A percentile compares a stretch with the other conserved stretches of the same genome.
Evolutionary conservation across 2,329 filamentous ascomycete species (phyloP).

Genomic region (Penicillium sp.): DNA sequence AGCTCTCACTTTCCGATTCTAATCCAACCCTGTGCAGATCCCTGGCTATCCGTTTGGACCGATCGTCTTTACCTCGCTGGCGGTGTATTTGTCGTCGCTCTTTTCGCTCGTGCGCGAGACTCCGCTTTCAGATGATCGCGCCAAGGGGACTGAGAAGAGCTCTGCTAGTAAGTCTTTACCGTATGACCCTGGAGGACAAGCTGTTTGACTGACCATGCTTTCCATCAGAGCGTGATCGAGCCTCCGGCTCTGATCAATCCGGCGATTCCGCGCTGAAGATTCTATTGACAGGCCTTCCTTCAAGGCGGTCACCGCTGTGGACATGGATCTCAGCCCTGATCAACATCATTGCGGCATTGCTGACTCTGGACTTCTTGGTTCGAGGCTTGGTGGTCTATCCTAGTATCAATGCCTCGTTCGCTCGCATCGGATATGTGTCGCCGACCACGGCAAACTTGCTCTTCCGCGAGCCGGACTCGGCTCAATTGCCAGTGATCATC

Average conservation of each 20-base stretch:
- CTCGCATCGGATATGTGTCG: constrained; percentile 82
- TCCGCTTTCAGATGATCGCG: constrained; percentile 2
- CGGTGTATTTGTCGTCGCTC: constrained; percentile 47
- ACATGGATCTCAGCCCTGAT: constrained; percentile 68
- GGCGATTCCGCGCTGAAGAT: constrained; percentile 54
- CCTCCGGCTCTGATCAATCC: constrained; percentile 5
- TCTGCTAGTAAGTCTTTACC: constrained; percentile 11
- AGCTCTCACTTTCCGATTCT: neutral
- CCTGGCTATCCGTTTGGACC: constrained; percentile 39
- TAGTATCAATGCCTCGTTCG: constrained; percentile 75
- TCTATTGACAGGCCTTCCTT: constrained; percentile 73
- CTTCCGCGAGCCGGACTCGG: constrained; percentile 75
- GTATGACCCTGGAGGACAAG: too few relatives aligned
- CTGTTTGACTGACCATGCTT: neutral
- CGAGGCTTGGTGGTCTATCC: constrained; percentile 68
- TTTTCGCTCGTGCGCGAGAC: constrained; percentile 19
- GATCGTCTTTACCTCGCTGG: constrained; percentile 42
- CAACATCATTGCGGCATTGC: constrained; percentile 66
- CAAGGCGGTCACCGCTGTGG: constrained; percentile 62
- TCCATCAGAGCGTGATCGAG: constrained; percentile 5
- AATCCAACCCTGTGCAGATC: constrained; percentile 28
- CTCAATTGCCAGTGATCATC: constrained; percentile 71
- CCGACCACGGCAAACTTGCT: constrained; percentile 74
- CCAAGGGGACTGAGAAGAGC: constrained; percentile 7
- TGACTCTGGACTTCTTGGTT: constrained; percentile 75